Evolutionary conservation across 352 stramenopile species (phyloP).

Genomic region (Globisporangium cederbergense): DNA sequence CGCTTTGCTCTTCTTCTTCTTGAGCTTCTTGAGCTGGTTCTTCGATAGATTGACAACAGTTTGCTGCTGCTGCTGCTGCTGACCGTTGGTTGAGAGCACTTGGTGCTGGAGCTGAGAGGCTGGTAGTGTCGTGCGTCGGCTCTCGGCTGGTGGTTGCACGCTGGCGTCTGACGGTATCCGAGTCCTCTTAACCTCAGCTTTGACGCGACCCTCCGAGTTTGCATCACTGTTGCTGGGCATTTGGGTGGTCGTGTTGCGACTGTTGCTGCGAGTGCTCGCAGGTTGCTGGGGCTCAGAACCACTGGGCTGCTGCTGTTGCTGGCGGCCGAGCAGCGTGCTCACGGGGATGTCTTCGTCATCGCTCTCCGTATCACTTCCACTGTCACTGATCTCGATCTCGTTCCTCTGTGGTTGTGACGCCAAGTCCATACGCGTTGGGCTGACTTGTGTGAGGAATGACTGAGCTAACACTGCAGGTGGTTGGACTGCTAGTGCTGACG

Average conservation of each 20-base stretch:
- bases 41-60: neutral
- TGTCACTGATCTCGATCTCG: conserved; percentile 3
- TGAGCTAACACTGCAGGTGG: neutral
- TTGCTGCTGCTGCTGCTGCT: neutral
- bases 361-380: conserved; percentile 7
- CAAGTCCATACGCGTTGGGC: neutral
- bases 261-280: neutral
- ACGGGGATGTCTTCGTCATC: conserved; percentile 9
- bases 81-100: neutral
- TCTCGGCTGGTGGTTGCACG: neutral
- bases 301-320: neutral
- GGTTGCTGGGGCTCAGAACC: neutral
- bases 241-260: neutral
- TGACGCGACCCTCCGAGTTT: neutral
- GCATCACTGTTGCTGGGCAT: neutral
- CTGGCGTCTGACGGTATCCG: neutral
- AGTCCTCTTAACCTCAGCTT: neutral
- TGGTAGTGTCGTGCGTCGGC: neutral
- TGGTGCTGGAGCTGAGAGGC: neutral
- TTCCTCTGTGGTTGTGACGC: neutral
- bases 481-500: neutral
- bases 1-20: conserved; percentile 2
- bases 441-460: too few relatives aligned
- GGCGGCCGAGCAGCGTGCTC: neutral
- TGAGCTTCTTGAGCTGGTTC: conserved; percentile 3